Conservation (phyloP, 202 grass and related monocot genomes). For the Dendrocalamus latiflorus region DNA sequence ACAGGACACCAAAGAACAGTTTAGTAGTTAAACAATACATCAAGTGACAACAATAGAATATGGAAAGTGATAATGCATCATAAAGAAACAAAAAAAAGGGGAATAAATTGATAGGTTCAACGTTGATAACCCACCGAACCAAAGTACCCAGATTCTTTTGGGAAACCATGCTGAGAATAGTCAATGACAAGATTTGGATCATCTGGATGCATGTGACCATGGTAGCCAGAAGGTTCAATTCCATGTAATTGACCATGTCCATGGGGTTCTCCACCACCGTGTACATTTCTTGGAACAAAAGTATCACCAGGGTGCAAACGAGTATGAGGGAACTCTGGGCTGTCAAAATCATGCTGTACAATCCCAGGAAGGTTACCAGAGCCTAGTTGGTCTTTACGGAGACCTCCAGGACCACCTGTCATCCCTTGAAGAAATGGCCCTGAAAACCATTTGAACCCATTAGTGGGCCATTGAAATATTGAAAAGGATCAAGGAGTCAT, state of each 20-base stretch:
- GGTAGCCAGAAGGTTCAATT: slow-evolving; percentile 40
- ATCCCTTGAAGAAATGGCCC: slow-evolving; percentile 48
- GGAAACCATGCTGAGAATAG: slow-evolving; percentile 52
- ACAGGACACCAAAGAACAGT: slow-evolving; percentile 9
- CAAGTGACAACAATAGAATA: slow-evolving; percentile 15
- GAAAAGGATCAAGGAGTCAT: slow-evolving; percentile 13
- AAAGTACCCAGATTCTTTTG: slow-evolving; percentile 41
- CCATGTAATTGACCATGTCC: slow-evolving; percentile 26
- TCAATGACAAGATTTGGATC: slow-evolving; percentile 40
- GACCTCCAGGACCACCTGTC: slow-evolving; percentile 33
- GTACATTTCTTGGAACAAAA: slow-evolving; percentile 32
- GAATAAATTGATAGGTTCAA: slow-evolving; percentile 9
- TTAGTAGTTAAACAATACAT: slow-evolving; percentile 14
- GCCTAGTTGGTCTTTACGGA: slow-evolving; percentile 35
- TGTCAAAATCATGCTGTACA: slow-evolving; percentile 38
- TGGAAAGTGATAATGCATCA: background rate
- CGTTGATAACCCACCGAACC: slow-evolving; percentile 37
- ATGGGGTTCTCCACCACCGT: slow-evolving; percentile 14
- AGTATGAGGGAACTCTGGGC: slow-evolving; percentile 24
- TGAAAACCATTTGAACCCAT: slow-evolving; percentile 32
- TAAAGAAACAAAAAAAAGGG: background rate
- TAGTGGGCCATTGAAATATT: background rate
- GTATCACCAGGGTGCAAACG: slow-evolving; percentile 35
- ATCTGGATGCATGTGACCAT: slow-evolving; percentile 46
- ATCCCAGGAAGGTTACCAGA: slow-evolving; percentile 39